Conservation (phyloP, 2,329 filamentous ascomycete species). For the Mollisiaceae sp. region DNA sequence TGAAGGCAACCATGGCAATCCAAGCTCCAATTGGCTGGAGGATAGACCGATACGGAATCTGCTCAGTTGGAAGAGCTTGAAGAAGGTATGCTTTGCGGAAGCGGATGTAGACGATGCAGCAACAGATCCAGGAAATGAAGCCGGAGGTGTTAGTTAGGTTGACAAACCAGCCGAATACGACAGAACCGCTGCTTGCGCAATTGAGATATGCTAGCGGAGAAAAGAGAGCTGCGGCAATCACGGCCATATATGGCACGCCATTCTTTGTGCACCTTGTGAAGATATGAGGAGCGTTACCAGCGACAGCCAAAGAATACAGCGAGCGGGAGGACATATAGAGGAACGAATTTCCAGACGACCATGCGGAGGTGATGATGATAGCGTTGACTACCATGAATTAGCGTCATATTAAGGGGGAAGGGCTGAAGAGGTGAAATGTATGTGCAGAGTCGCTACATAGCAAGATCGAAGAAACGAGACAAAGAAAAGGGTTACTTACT, state of each 20-base stretch:
- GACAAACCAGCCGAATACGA: slow-evolving; percentile 61
- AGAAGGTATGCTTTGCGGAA: slow-evolving; percentile 57
- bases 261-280: slow-evolving; percentile 56
- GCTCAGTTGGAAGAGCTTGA: slow-evolving; percentile 48
- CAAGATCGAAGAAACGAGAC: no score
- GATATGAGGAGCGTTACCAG: slow-evolving; percentile 55
- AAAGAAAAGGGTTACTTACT: slow-evolving; percentile 29
- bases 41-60: slow-evolving; percentile 57
- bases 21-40: slow-evolving; percentile 64
- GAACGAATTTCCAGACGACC: slow-evolving; percentile 61
- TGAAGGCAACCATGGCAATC: slow-evolving; percentile 56
- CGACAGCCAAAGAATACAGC: slow-evolving; percentile 57
- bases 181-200: slow-evolving; percentile 48
- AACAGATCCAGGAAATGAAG: slow-evolving; percentile 57
- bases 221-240: slow-evolving; percentile 50
- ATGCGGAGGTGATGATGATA: slow-evolving; percentile 59
- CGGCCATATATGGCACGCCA: slow-evolving; percentile 56
- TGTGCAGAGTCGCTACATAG: no score
- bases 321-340: slow-evolving; percentile 57
- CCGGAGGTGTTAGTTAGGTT: slow-evolving; percentile 58
- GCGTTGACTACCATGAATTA: slow-evolving; percentile 49
- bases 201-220: slow-evolving; percentile 55
- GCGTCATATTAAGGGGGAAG: no score
- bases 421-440: no score
- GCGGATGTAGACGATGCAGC: slow-evolving; percentile 60